A percentile compares a stretch with the other conserved stretches of the same genome.
Conservation (phyloP, 306 rosid species). For the Geum urbanum region DNA sequence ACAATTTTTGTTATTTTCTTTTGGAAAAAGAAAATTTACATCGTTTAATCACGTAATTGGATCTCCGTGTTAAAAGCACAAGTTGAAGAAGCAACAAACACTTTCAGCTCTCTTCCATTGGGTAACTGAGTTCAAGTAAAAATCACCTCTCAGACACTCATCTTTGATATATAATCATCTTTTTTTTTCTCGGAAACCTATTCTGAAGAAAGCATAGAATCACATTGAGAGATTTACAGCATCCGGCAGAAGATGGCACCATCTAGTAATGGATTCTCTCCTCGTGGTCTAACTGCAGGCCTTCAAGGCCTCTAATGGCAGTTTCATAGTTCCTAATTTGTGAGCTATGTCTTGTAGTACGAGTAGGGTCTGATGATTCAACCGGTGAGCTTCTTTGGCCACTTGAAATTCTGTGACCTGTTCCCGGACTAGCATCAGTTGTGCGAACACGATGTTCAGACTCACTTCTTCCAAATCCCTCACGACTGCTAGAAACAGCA, state of each 20-base stretch:
- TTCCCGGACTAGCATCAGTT: conserved; percentile 71
- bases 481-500: conserved; percentile 72
- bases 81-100: conserved; percentile 17
- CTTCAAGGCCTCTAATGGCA: conserved; percentile 73
- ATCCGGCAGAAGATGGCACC: conserved; percentile 18
- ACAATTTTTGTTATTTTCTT: conserved; percentile 13
- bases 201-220: conserved; percentile 31
- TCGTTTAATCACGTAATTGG: conserved; percentile 15
- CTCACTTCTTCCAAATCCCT: conserved; percentile 66
- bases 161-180: neutral
- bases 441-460: conserved; percentile 61
- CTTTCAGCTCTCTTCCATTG: conserved; percentile 19
- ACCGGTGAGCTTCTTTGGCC: conserved; percentile 72
- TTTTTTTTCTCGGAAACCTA: conserved; percentile 22
- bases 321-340: conserved; percentile 64
- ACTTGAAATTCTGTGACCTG: conserved; percentile 49
- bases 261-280: conserved; percentile 59
- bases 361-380: conserved; percentile 63
- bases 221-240: conserved; percentile 34
- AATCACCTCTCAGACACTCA: conserved; percentile 11
- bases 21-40: conserved; percentile 14
- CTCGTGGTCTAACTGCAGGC: conserved; percentile 71
- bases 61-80: conserved; percentile 17
- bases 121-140: conserved; percentile 16
- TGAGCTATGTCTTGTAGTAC: conserved; percentile 53